These are phyloP conservation scores for Acorus calamus DNA, from an alignment of 106 monocot genomes.

Conservation along the genomic window DNA sequence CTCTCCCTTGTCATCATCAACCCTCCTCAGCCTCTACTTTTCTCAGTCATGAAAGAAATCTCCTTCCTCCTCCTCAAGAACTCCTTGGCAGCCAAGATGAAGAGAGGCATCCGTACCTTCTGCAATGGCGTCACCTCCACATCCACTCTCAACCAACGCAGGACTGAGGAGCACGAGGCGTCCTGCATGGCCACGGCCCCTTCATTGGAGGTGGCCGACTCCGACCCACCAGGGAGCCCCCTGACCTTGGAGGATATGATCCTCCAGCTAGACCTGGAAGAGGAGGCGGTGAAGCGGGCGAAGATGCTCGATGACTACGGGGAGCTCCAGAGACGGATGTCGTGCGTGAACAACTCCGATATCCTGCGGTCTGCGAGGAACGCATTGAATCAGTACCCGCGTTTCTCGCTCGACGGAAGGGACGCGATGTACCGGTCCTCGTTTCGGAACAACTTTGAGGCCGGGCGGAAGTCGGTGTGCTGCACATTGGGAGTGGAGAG, in stretches of 20 bases:
- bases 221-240: conserved; percentile 7
- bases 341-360: conserved; percentile 68
- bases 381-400: conserved; percentile 66
- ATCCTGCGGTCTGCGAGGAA: conserved; percentile 63
- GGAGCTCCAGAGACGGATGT: conserved; percentile 43
- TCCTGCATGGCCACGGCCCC: neutral
- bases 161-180: neutral
- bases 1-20: neutral
- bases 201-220: neutral
- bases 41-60: conserved; percentile 47
- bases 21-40: neutral
- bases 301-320: conserved; percentile 14
- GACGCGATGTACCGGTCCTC: conserved; percentile 72
- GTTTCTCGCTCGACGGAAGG: conserved; percentile 79
- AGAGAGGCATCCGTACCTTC: conserved; percentile 62
- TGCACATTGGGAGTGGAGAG: neutral
- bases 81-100: conserved; percentile 59
- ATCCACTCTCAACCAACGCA: conserved; percentile 39
- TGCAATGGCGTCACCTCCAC: conserved; percentile 54
- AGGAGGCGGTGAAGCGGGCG: conserved; percentile 44
- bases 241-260: conserved; percentile 89
- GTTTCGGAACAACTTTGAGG: conserved; percentile 23
- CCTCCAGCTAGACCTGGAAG: conserved; percentile 65
- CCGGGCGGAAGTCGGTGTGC: conserved; percentile 20
- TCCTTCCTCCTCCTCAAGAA: conserved; percentile 66